Conservation (phyloP, 163 green algal genomes). For the Smithsoniella earleae region DNA sequence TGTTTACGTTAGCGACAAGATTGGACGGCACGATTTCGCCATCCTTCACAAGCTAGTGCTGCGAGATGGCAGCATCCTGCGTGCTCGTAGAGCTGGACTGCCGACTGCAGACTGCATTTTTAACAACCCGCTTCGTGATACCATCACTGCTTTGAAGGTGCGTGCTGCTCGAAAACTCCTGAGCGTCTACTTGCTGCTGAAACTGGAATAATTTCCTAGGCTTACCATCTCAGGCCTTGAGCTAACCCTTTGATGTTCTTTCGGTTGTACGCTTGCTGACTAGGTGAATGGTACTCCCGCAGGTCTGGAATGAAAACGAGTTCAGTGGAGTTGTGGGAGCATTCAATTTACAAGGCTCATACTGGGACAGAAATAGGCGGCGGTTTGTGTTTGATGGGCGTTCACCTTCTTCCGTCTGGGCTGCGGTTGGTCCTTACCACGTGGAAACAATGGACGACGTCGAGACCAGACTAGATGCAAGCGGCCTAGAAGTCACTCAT, state of each 20-base stretch:
- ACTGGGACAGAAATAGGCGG: slow-evolving; percentile 65
- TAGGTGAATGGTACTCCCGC: neutral
- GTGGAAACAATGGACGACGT: slow-evolving; percentile 29
- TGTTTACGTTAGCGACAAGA: slow-evolving; percentile 90
- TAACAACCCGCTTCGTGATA: slow-evolving; percentile 64
- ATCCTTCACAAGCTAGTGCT: slow-evolving; percentile 79
- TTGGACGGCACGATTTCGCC: slow-evolving; percentile 79
- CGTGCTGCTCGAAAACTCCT: slow-evolving; percentile 10
- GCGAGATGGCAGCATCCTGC: slow-evolving; percentile 73
- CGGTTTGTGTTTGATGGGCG: slow-evolving; percentile 63
- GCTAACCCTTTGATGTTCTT: neutral
- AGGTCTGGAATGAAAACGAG: slow-evolving; percentile 86
- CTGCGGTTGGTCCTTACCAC: slow-evolving; percentile 37
- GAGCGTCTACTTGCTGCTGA: too few species aligned
- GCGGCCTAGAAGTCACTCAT: neutral
- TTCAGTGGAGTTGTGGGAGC: slow-evolving; percentile 65
- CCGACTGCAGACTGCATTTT: slow-evolving; percentile 88
- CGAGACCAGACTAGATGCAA: neutral
- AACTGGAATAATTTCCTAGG: neutral
- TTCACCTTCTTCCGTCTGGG: slow-evolving; percentile 37
- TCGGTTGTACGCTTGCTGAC: neutral
- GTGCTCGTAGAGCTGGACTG: slow-evolving; percentile 60
- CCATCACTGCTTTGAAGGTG: slow-evolving; percentile 66
- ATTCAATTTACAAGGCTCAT: slow-evolving; percentile 85
- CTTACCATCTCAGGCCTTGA: neutral